Percentiles rank a stretch among this genome's conserved stretches.
These are phyloP conservation scores for Cercospora brassicicola DNA, from an alignment of 2,329 filamentous ascomycete genomes.

Conservation along the genomic window DNA sequence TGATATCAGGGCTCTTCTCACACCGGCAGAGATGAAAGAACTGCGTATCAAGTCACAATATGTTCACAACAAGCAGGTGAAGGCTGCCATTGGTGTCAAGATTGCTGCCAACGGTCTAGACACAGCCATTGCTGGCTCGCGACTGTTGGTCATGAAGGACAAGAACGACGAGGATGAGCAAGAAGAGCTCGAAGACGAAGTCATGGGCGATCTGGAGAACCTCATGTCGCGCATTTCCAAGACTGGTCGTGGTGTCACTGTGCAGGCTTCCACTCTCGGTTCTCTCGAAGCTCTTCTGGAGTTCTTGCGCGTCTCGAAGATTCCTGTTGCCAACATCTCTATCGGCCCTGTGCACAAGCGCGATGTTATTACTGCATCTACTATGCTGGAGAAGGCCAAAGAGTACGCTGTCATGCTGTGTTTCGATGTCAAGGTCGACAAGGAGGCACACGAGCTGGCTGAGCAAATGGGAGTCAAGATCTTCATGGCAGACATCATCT, in stretches of 20 bases:
- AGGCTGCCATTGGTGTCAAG: constrained; percentile 97
- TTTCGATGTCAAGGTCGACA: constrained; percentile 99
- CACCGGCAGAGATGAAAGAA: constrained; percentile 88
- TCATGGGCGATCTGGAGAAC: constrained; percentile 89
- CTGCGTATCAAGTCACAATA: constrained; percentile 93
- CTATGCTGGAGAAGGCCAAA: constrained; percentile 93
- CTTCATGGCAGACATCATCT: constrained; percentile 98
- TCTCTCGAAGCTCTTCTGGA: constrained; percentile 94
- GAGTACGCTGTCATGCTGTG: constrained; percentile 99
- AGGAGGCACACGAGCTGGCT: constrained; percentile 86
- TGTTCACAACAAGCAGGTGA: constrained; percentile 99
- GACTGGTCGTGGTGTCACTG: constrained; percentile 88
- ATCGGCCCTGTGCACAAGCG: constrained; percentile 98
- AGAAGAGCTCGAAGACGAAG: constrained; percentile 92
- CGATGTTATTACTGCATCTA: constrained; percentile 88
- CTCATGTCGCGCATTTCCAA: constrained; percentile 90
- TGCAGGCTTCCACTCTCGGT: constrained; percentile 95
- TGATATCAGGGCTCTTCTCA: constrained; percentile 90
- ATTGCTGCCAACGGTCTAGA: constrained; percentile 95
- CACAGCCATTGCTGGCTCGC: constrained; percentile 91
- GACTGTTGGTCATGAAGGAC: constrained; percentile 87
- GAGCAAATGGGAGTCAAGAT: constrained; percentile 95
- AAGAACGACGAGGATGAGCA: constrained; percentile 76
- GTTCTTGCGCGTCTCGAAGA: constrained; percentile 94
- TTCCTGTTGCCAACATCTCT: constrained; percentile 93